phyloP scores from a whole-genome alignment of 2,329 filamentous ascomycete genomes.

The Pochonia chlamydosporia region DNA sequence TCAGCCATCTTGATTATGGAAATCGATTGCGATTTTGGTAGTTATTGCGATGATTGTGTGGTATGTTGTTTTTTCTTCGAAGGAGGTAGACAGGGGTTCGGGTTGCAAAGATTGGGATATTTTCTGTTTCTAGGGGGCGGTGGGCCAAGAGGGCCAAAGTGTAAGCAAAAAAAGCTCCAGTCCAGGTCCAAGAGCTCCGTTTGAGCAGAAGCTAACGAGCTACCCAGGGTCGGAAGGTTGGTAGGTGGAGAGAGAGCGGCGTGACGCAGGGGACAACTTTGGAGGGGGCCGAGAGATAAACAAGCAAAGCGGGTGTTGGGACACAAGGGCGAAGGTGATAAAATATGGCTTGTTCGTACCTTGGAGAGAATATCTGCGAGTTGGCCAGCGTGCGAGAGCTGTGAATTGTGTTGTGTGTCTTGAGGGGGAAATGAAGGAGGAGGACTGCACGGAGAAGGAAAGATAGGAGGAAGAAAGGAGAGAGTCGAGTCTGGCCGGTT shows the following conservation, averaged over 20 bases:
- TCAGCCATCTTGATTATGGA: conserved; percentile 21
- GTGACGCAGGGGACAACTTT: conserved; percentile 2
- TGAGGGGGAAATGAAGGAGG: conserved; percentile 3
- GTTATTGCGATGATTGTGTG: conserved; percentile 5
- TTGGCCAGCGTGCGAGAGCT: background rate
- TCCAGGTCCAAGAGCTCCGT: no score
- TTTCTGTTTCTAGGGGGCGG: conserved; percentile 9
- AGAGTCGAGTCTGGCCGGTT: no score
- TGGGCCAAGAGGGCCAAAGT: conserved; percentile 5
- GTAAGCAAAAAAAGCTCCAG: conserved; percentile 6
- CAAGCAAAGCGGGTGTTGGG: conserved; percentile 7
- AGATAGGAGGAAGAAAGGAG: background rate
- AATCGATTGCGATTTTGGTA: background rate
- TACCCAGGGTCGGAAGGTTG: background rate
- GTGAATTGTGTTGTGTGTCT: background rate
- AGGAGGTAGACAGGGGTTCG: conserved; percentile 5
- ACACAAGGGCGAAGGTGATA: conserved; percentile 6
- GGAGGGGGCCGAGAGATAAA: conserved; percentile 10
- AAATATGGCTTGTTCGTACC: conserved; percentile 6
- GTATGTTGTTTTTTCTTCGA: conserved; percentile 1
- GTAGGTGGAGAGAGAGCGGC: conserved; percentile 4
- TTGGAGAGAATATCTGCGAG: background rate
- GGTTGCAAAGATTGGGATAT: conserved; percentile 8
- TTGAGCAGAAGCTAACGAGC: conserved; percentile 5
- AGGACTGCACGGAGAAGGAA: conserved; percentile 5